Evolutionary conservation across 305 asterid species (phyloP), one percentile per base, ranked within the genome.

Genomic region (Fraxinus paxiana): DNA sequence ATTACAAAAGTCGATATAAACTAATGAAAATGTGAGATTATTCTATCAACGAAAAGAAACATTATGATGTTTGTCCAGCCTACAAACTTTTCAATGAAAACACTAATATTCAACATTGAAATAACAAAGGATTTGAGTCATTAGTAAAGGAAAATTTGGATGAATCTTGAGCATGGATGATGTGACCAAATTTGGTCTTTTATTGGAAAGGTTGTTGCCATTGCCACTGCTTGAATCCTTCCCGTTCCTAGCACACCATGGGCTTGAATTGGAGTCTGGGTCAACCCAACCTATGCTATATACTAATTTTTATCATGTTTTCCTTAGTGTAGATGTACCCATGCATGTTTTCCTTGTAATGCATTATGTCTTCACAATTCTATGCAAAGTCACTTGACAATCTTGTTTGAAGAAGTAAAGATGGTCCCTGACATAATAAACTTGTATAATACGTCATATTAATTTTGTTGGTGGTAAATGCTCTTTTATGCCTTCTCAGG

Each of bases 401-500:
- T 72, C 65, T 75, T 77, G 37, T 28, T 48, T 71, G 18, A 63
- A 72, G 71, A 81, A 79, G 35, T 56, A 79, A 72, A 73, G 38
- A 30, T 28, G 37, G 73, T 37, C 34, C 51, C 43, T 37, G 6
- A 75, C 78, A 74, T 51, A 37, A 59, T 82, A 75, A 75, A 46
- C 72, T 76, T 12, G 69, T 81, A 13, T 48, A 5, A 22, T 22
- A 63, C 30, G 18, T 61, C 18, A 43, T 73, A 20, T 24, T 41
- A 43, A n/a, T 71, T 82, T 61, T 61, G 51, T 48, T 5, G 8
- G 81, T 15, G 48, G 43, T 22, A 71, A 30, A 15, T 51, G 26
- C 24, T 71, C 79, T 59, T 48, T n/a, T 20, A 76, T 38, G 77
- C 65, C 73, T 43, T 78, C 87, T 79, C 92, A 95, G 99, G 90